Base-by-base conservation (phyloP, 23 red algal species). In the Chondrus crispus region DNA sequence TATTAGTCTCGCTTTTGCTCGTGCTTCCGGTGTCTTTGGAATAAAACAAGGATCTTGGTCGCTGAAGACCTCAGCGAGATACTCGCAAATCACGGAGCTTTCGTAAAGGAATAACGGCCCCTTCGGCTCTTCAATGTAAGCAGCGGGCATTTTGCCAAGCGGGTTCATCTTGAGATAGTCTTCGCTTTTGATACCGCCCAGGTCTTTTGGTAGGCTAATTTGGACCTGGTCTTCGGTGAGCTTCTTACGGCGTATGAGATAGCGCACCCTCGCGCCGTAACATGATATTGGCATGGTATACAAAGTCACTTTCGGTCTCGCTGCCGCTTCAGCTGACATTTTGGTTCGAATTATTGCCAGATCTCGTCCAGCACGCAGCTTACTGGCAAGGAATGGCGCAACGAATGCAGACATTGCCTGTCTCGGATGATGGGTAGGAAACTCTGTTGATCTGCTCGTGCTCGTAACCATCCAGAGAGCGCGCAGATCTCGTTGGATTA, bases 21-120 rank as follows among this genome's bases (percentile, higher is more conserved):
- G 88, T 18, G 68, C 77, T 42, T 88, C 86, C 8, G 94, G 30
- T 7, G 94, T 75, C 12, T 46, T 48, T 20, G 94, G 94, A 29
- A 83, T 36, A 49, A 95, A 95, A 46, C 53, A 83, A 22, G 94
- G 94, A n/a, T 72, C 13, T 42, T 50, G 5, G 22, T 78, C 42
- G 9, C 2, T 49, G 62, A 91, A 95, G 36, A 49, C 62, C 51
- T 95, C 94, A 3, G 89, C 75, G 54, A 95, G 86, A 55, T 95
- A 95, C 45, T 95, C 94, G 62, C 84, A 87, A 33, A 95, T 88
- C 26, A 95, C 77, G 60, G 88, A 83, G 62, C 94, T 95, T 55
- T 95, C 94, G 42, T 85, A 91, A 46, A 95, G 62, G 32, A 24
- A 28, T 39, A 74, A 19, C 7, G 72, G 43, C 19, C 47, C 54